Evolutionary conservation across 768 basidiomycete species (phyloP), one percentile per base, ranked within the genome.

Genomic region (Albatrellus ellisii): DNA sequence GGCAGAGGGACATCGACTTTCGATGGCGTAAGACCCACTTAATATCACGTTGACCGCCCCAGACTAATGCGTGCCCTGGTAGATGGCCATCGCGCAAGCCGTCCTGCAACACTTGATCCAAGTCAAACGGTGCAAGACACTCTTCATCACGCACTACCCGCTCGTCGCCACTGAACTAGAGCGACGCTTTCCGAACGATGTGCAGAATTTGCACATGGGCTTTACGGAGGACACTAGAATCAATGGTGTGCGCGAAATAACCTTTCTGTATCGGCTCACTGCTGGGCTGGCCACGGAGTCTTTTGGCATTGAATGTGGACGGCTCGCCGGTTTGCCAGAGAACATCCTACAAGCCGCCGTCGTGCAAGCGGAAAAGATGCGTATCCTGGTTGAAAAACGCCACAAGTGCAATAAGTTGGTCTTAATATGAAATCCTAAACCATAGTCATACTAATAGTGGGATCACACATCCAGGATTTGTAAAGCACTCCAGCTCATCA

Each of bases 91-190:
- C 44, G 89, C 89, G 4, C 68, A 75, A 37, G 85, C 87, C 2
- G 83, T 86, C 0, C 63, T 94, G 28, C 70, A 84, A 44, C 72
- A 88, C 41, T 66, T 92, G 6, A 66, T 80, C 12, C 59, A 70
- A 46, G 57, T 55, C 1, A 70, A 67, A 21, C 68, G 68, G 47
- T 79, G 76, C 60, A 81, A 79, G 58, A 85, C 83, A 1, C 60
- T 97, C 26, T 98, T 97, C 59, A 94, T 97, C 53, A 97, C 94
- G 0, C 92, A 97, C 56, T 97, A 95, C 54, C 90, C 91, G 3
- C 64, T 79, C 26, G 73, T 94, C 10, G 87, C 87, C n/a, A 60
- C 66, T 4, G 75, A 76, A 33, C 55, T 88, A 20, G 73, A 75
- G 50, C 66, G 64, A 22, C 67, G 67, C 44, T 81, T 72, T 55